A percentile compares a stretch with the other conserved stretches of the same genome.
Conservation (phyloP, 2,329 filamentous ascomycete species). For the Fusarium phyllophilum region DNA sequence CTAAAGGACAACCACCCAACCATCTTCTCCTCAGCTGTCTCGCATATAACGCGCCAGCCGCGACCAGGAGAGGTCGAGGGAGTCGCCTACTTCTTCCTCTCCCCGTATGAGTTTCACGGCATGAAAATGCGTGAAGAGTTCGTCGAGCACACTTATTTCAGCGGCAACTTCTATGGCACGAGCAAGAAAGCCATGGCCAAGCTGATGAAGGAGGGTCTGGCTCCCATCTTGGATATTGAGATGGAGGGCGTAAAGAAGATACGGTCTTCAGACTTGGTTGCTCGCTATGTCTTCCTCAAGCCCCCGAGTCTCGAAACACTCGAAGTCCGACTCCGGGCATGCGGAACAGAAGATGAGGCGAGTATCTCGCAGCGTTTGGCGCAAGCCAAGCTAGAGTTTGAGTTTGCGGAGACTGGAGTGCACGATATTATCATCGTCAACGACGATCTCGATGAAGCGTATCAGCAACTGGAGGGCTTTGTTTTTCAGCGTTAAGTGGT, state of each 20-base stretch:
- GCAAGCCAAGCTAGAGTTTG: neutral
- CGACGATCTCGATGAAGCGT: neutral
- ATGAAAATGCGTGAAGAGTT: neutral
- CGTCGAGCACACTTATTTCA: neutral
- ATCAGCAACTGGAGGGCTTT: neutral
- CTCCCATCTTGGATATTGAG: neutral
- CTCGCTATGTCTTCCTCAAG: neutral
- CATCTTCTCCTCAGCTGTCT: neutral
- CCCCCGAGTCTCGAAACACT: rapidly evolving
- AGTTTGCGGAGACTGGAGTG: neutral
- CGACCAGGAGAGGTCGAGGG: neutral
- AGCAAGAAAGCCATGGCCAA: neutral
- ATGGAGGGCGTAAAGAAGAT: neutral
- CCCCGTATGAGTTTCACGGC: neutral
- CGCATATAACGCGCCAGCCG: neutral
- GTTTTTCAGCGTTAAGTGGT: neutral
- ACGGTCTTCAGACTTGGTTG: neutral
- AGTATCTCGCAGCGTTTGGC: neutral
- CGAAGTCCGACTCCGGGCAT: rapidly evolving
- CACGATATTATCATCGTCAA: neutral
- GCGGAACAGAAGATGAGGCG: neutral
- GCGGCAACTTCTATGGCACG: neutral
- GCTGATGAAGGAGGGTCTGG: rapidly evolving
- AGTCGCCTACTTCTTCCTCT: neutral
- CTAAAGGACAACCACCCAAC: neutral